Evolutionary conservation across 2,329 filamentous ascomycete genomes (phyloP).

Genomic region (Arthrobotrys conoides): DNA sequence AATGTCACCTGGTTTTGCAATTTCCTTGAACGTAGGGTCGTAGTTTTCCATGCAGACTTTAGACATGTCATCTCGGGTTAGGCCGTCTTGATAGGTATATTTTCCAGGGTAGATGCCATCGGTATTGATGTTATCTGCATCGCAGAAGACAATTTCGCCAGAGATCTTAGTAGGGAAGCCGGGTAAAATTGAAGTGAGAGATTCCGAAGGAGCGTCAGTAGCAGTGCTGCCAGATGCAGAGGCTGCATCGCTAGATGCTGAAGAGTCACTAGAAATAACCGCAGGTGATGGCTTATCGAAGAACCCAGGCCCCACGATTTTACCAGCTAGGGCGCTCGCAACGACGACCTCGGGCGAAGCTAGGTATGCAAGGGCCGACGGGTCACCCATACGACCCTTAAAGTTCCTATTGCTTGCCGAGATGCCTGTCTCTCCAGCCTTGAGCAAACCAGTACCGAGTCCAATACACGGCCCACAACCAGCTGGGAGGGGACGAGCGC

Average conservation of each 20-base stretch:
- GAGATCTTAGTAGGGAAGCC: slow-evolving; percentile 87
- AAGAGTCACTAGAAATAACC: slow-evolving; percentile 64
- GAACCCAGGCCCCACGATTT: slow-evolving; percentile 81
- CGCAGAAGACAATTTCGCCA: slow-evolving; percentile 90
- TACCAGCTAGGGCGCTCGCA: slow-evolving; percentile 82
- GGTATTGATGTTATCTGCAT: slow-evolving; percentile 89
- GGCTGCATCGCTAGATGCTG: slow-evolving; percentile 61
- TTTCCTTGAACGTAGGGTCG: slow-evolving; percentile 77
- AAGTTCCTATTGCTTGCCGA: slow-evolving; percentile 89
- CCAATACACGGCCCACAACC: slow-evolving; percentile 91
- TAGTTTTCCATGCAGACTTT: slow-evolving; percentile 95
- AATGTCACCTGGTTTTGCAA: slow-evolving; percentile 80
- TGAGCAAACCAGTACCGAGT: slow-evolving; percentile 81
- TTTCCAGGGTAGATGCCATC: slow-evolving; percentile 93
- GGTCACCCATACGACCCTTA: slow-evolving; percentile 89
- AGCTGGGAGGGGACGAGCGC: slow-evolving; percentile 78
- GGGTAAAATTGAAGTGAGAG: slow-evolving; percentile 79
- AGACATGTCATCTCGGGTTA: slow-evolving; percentile 84
- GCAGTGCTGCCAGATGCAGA: slow-evolving; percentile 56
- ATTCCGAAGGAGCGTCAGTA: slow-evolving; percentile 65
- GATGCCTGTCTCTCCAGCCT: slow-evolving; percentile 89
- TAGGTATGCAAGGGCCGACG: slow-evolving; percentile 85
- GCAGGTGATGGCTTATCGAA: slow-evolving; percentile 77
- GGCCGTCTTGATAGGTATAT: slow-evolving; percentile 90
- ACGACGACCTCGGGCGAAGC: slow-evolving; percentile 92